phyloP scores from a whole-genome alignment of 2,329 filamentous ascomycete species.

The Reticulascus tulasneorum region DNA sequence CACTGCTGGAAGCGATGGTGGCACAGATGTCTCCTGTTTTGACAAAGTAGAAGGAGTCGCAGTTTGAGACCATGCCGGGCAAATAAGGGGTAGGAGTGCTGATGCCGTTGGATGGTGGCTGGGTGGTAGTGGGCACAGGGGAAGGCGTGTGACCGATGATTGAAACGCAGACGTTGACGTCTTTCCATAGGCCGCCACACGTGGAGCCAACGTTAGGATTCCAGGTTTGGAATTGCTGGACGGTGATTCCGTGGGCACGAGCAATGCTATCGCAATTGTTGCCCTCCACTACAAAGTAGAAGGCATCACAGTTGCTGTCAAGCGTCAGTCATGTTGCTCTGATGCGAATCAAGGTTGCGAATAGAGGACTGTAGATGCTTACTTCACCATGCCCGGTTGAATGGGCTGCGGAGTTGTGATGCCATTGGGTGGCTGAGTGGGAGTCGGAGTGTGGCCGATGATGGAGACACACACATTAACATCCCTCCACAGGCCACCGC shows the following conservation, averaged over 20 bases:
- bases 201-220: constrained; percentile 12
- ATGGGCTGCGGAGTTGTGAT: neutral
- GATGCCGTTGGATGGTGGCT: constrained; percentile 9
- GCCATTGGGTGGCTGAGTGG: constrained; percentile 9
- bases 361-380: too few relatives aligned
- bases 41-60: constrained; percentile 14
- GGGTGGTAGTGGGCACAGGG: neutral
- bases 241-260: constrained; percentile 18
- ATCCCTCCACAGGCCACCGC: constrained; percentile 9
- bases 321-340: too few relatives aligned
- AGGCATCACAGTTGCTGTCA: constrained; percentile 11
- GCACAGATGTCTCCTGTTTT: constrained; percentile 6
- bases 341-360: too few relatives aligned
- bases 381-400: constrained; percentile 2
- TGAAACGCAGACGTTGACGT: constrained; percentile 9
- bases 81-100: constrained; percentile 12
- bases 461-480: constrained; percentile 10
- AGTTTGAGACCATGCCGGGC: constrained; percentile 11
- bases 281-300: constrained; percentile 4
- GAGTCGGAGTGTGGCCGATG: constrained; percentile 14
- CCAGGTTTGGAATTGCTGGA: constrained; percentile 19
- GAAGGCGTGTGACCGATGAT: constrained; percentile 11
- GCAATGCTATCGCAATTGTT: too few relatives aligned
- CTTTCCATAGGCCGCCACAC: constrained; percentile 12
- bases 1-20: constrained; percentile 1